Conservation (phyloP, 176 grass and related monocot genomes). For the Thalia dealbata region DNA sequence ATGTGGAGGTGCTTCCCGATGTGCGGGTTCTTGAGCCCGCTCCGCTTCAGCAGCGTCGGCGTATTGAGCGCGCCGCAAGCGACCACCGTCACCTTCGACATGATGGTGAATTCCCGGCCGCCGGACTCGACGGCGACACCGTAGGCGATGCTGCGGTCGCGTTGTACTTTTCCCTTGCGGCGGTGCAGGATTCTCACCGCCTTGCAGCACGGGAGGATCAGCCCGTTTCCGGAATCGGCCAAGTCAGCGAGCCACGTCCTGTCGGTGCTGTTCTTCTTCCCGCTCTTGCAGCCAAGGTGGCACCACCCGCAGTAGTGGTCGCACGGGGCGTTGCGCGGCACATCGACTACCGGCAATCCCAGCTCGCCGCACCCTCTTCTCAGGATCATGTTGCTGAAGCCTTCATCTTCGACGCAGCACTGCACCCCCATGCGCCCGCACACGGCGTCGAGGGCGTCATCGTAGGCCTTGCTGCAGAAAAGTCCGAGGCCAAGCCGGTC, state of each 20-base stretch:
- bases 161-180: slow-evolving; percentile 2
- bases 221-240: slow-evolving; percentile 13
- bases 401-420: not conserved
- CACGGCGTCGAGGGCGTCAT: slow-evolving; percentile 9
- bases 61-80: slow-evolving; percentile 24
- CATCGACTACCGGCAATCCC: not conserved
- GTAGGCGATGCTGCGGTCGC: not conserved
- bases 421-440: slow-evolving; percentile 25
- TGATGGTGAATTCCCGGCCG: not conserved
- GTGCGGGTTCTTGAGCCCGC: slow-evolving; percentile 18
- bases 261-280: slow-evolving; percentile 13
- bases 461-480: slow-evolving; percentile 23
- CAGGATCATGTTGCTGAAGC: slow-evolving; percentile 7
- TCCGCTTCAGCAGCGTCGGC: slow-evolving; percentile 15
- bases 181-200: slow-evolving; percentile 8
- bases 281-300: slow-evolving; percentile 19
- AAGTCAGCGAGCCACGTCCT: slow-evolving; percentile 23
- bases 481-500: slow-evolving; percentile 7
- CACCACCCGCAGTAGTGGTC: slow-evolving; percentile 29
- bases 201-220: slow-evolving; percentile 9
- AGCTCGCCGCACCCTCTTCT: slow-evolving; percentile 6
- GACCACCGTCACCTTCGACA: slow-evolving; percentile 19
- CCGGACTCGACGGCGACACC: slow-evolving; percentile 5
- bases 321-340: slow-evolving; percentile 14
- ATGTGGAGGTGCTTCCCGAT: slow-evolving; percentile 25